phyloP scores from a whole-genome alignment of 495 filamentous ascomycete species.

The Podospora appendiculata region DNA sequence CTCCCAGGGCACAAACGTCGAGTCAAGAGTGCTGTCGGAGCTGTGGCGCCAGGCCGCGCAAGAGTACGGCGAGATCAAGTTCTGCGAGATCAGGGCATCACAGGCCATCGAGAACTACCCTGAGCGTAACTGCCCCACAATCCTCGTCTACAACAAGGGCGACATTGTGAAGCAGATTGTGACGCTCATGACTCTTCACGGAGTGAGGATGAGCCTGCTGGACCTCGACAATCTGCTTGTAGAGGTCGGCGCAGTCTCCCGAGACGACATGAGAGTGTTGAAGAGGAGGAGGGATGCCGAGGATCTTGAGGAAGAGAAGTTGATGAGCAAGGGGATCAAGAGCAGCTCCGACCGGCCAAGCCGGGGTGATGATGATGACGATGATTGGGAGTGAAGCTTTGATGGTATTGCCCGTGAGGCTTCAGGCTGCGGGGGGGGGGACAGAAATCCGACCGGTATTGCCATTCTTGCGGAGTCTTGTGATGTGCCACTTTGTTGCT shows the following conservation, averaged over 20 bases:
- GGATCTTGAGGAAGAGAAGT: constrained; percentile 45
- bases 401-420: neutral
- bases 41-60: constrained; percentile 79
- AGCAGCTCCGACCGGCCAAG: constrained; percentile 25
- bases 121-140: constrained; percentile 88
- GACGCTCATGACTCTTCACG: constrained; percentile 71
- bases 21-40: constrained; percentile 73
- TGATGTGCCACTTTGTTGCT: too few species aligned
- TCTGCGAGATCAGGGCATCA: constrained; percentile 88
- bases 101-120: constrained; percentile 97
- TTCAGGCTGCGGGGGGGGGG: too few species aligned
- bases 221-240: constrained; percentile 71
- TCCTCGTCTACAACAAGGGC: constrained; percentile 83
- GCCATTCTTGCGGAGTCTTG: too few species aligned
- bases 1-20: constrained; percentile 64
- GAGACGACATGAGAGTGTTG: constrained; percentile 69
- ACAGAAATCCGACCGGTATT: too few species aligned
- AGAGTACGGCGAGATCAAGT: constrained; percentile 90
- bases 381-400: constrained; percentile 65
- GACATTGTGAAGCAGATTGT: constrained; percentile 87
- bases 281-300: constrained; percentile 52
- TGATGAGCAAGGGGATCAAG: constrained; percentile 37
- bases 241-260: constrained; percentile 67
- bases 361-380: constrained; percentile 56
- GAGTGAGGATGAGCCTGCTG: constrained; percentile 55